phyloP scores from a whole-genome alignment of 1,139 yeast genomes.

The Kodamaea fungicola region DNA sequence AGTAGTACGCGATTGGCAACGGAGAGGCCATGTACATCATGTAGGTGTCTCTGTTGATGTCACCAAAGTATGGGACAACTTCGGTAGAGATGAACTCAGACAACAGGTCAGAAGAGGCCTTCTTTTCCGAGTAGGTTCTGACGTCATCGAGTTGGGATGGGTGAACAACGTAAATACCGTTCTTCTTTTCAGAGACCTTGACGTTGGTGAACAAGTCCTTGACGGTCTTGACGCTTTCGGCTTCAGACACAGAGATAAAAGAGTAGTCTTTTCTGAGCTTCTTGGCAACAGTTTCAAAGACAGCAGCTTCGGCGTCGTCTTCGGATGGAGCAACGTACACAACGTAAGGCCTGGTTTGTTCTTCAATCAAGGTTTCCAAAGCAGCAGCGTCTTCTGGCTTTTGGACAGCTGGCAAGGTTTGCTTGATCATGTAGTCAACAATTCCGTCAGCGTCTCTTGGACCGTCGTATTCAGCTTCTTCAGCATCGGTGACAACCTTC shows the following conservation, averaged over 20 bases:
- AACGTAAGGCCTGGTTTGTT: conserved; percentile 51
- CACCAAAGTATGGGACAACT: conserved; percentile 86
- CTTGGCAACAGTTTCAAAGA: conserved; percentile 16
- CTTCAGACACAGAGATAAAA: conserved; percentile 56
- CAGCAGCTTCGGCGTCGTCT: conserved; percentile 4
- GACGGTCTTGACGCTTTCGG: conserved; percentile 42
- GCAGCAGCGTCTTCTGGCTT: conserved; percentile 45
- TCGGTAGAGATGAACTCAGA: conserved; percentile 61
- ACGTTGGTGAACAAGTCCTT: conserved; percentile 16
- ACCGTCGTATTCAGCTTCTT: conserved; percentile 56
- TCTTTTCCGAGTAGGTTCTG: conserved; percentile 22
- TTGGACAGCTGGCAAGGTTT: conserved; percentile 77
- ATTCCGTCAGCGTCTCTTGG: conserved; percentile 81
- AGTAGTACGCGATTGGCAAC: conserved; percentile 83
- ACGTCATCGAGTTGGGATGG: conserved; percentile 34
- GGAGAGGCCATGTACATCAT: conserved; percentile 67
- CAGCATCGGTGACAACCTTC: conserved; percentile 63
- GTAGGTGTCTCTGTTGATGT: conserved; percentile 81
- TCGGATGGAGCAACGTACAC: conserved; percentile 31
- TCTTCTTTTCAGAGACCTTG: conserved; percentile 25
- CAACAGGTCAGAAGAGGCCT: conserved; percentile 32
- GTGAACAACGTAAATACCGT: conserved; percentile 47
- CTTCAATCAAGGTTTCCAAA: conserved; percentile 46
- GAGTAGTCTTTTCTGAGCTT: conserved; percentile 40
- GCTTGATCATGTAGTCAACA: conserved; percentile 74